Percentiles rank a stretch among this genome's conserved stretches.
Conservation (phyloP, 2,329 filamentous ascomycete genomes). For the Colletotrichum incanum region DNA sequence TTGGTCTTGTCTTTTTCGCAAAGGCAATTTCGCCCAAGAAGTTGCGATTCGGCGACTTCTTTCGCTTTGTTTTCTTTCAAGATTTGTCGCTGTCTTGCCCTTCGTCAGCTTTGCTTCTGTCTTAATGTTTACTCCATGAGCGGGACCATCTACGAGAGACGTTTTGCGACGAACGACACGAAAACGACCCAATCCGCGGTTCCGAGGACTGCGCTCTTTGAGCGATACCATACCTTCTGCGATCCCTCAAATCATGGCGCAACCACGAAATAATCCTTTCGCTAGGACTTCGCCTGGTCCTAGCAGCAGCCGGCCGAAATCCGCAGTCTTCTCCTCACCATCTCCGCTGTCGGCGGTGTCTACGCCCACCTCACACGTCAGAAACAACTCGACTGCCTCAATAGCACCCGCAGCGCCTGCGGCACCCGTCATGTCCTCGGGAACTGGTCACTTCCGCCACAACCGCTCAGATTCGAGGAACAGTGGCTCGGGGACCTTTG, state of each 20-base stretch:
- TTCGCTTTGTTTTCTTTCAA: slow-evolving; percentile 40
- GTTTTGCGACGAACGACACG: slow-evolving; percentile 41
- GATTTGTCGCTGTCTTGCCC: slow-evolving; percentile 23
- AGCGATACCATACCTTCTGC: slow-evolving; percentile 60
- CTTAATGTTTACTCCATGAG: slow-evolving; percentile 43
- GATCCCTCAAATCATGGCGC: slow-evolving; percentile 70
- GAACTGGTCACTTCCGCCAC: slow-evolving; percentile 56
- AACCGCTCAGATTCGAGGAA: slow-evolving; percentile 74
- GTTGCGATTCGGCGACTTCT: slow-evolving; percentile 31
- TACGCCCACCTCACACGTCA: slow-evolving; percentile 70
- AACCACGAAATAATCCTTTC: slow-evolving; percentile 88
- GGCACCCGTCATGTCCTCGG: slow-evolving; percentile 56
- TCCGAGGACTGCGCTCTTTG: slow-evolving; percentile 26
- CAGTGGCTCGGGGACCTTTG: slow-evolving; percentile 86
- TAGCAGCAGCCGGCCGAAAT: slow-evolving; percentile 77
- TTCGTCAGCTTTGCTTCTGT: slow-evolving; percentile 36
- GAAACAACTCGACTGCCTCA: slow-evolving; percentile 78
- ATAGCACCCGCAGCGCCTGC: slow-evolving; percentile 60
- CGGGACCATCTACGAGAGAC: slow-evolving; percentile 32
- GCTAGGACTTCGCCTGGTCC: slow-evolving; percentile 78
- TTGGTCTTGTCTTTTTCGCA: slow-evolving; percentile 35
- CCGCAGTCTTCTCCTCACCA: slow-evolving; percentile 79
- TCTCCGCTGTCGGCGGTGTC: slow-evolving; percentile 58
- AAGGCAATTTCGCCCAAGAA: slow-evolving; percentile 21
- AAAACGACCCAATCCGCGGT: slow-evolving; percentile 19